A percentile compares a stretch with the other conserved stretches of the same genome.
These are phyloP conservation scores for Fragilaria crotonensis DNA, from an alignment of 108 stramenopile genomes.

Conservation along the genomic window DNA sequence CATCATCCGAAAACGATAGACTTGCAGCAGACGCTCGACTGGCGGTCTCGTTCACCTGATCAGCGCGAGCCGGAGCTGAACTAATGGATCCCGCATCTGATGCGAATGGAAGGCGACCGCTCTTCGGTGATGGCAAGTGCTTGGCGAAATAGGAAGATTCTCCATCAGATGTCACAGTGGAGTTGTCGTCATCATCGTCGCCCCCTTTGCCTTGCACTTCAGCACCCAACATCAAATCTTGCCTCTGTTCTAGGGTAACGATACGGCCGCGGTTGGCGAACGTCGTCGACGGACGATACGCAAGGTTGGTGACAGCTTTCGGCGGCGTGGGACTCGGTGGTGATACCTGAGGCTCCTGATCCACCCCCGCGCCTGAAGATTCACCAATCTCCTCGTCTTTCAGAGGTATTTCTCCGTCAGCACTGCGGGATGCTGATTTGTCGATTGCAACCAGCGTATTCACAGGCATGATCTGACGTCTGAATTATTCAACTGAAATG, in stretches of 20 bases:
- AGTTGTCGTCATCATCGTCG: slow-evolving; percentile 21
- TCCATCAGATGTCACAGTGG: slow-evolving; percentile 31
- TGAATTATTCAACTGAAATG: too few relatives aligned
- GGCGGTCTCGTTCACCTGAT: slow-evolving; percentile 3
- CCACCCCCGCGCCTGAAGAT: too few relatives aligned
- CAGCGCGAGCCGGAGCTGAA: slow-evolving; percentile 14
- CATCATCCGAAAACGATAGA: slow-evolving; percentile 54
- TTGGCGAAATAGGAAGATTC: slow-evolving; percentile 49
- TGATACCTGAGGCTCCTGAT: too few relatives aligned
- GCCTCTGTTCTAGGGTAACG: background rate
- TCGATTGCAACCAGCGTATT: too few relatives aligned
- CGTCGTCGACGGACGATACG: background rate
- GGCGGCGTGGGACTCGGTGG: background rate
- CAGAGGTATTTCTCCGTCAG: too few relatives aligned
- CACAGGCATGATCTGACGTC: too few relatives aligned
- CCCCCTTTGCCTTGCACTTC: background rate
- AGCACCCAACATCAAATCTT: background rate
- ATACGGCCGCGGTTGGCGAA: background rate
- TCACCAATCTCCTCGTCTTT: too few relatives aligned
- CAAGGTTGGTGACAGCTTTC: background rate
- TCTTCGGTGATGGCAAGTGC: slow-evolving; percentile 39
- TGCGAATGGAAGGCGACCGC: slow-evolving; percentile 25
- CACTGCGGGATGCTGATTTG: too few relatives aligned
- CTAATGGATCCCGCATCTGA: slow-evolving; percentile 18
- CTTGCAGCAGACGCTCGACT: slow-evolving; percentile 21